These are phyloP conservation scores for Henckelia pumila DNA, from an alignment of 257 asterid genomes.

Conservation along the genomic window DNA sequence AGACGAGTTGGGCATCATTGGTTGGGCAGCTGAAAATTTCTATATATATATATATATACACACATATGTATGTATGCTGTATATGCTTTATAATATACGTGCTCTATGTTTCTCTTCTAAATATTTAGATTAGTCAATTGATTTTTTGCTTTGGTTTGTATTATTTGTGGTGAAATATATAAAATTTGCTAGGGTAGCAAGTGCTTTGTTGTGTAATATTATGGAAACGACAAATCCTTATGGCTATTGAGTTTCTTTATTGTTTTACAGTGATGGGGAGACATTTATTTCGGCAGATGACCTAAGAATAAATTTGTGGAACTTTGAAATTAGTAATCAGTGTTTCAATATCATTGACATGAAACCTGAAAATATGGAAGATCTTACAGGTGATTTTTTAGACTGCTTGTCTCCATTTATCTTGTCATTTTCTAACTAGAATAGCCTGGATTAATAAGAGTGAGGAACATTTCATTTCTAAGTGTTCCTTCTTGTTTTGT, in stretches of 20 bases:
- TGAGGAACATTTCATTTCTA: too few species aligned
- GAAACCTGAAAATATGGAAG: conserved; percentile 78
- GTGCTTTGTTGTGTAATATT: conserved; percentile 11
- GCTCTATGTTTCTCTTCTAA: conserved; percentile 14
- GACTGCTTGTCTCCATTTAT: conserved; percentile 9
- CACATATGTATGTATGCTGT: neutral
- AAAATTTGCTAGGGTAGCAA: conserved; percentile 5
- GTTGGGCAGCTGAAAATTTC: too few species aligned
- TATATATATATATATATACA: too few species aligned
- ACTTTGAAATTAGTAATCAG: conserved; percentile 65
- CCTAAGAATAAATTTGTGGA: conserved; percentile 82
- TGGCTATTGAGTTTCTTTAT: conserved; percentile 19
- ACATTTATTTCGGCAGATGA: conserved; percentile 85
- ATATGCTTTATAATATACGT: neutral
- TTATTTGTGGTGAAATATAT: too few species aligned
- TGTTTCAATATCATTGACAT: conserved; percentile 72
- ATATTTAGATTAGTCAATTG: neutral
- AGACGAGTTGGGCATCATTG: too few species aligned
- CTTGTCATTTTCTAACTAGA: neutral
- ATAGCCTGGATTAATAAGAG: too few species aligned
- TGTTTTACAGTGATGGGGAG: conserved; percentile 72
- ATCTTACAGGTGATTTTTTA: conserved; percentile 56
- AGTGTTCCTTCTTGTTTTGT: too few species aligned
- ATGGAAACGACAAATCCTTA: conserved; percentile 12
- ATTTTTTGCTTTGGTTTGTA: neutral